Evolutionary conservation across 2,329 filamentous ascomycete genomes (phyloP).

Genomic region (Diaporthe velutina): DNA sequence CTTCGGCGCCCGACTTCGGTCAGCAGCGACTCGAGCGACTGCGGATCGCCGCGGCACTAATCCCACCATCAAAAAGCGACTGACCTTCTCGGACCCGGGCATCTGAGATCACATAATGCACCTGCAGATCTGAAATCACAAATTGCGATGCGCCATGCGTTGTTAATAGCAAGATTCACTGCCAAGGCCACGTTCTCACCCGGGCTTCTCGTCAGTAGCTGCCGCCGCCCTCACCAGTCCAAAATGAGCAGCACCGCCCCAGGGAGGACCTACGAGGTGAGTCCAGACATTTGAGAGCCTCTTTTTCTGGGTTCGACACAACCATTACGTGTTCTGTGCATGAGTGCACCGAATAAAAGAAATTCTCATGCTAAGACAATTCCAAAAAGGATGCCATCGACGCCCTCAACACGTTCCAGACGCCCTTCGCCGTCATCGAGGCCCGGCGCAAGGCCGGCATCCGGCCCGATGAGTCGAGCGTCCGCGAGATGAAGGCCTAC

Average conservation of each 20-base stretch:
- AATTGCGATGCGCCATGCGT: slow-evolving; percentile 38
- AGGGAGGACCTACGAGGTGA: slow-evolving; percentile 38
- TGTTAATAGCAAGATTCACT: slow-evolving; percentile 3
- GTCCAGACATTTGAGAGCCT: neutral
- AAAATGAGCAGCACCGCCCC: slow-evolving; percentile 35
- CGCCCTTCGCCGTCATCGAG: slow-evolving; percentile 85
- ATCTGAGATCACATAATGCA: neutral
- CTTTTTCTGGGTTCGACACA: neutral
- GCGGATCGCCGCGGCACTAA: slow-evolving; percentile 29
- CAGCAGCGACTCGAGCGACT: slow-evolving; percentile 29
- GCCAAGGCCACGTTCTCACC: neutral
- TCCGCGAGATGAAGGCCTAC: slow-evolving; percentile 86
- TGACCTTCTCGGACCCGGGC: neutral
- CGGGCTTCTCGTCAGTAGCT: neutral
- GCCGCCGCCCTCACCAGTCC: neutral
- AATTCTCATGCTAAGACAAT: neutral
- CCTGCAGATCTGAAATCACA: neutral
- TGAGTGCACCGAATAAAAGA: neutral
- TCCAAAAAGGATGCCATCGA: slow-evolving; percentile 80
- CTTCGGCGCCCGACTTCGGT: slow-evolving; percentile 35
- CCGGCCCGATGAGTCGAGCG: slow-evolving; percentile 75
- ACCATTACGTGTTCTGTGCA: neutral
- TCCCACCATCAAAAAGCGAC: neutral
- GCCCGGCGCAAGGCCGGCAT: slow-evolving; percentile 81
- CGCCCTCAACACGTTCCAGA: slow-evolving; percentile 90